Evolutionary conservation across 345 rosid species (phyloP), one percentile per base, ranked within the genome.

Genomic region (Hibiscus mutabilis): DNA sequence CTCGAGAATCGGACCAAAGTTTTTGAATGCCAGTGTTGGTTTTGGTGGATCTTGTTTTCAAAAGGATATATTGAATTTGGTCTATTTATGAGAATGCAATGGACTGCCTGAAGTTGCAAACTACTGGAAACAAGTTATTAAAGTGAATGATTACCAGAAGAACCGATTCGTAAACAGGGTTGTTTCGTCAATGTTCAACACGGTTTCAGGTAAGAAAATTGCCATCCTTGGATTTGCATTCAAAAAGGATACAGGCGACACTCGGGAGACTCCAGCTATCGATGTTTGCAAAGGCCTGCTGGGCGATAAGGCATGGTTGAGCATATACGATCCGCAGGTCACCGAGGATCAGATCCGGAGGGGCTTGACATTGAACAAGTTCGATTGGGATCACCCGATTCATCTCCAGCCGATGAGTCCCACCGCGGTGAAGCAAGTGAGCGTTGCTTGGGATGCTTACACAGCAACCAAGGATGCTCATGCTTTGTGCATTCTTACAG

Each of bases 41-140:
- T 92, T 92, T 29, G 96, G 97, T 0, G 97, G 97, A 22, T 91
- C 96, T 6, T 89, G 96, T 78, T 92, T 92, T 78, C 93, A 88
- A 49, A 89, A 92, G 82, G 96, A 92, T 22, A 92, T 92, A 59
- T 74, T 89, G 13, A 89, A 86, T 67, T 82, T 92, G 66, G 89
- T 88, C 13, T 90, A 89, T 74, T 90, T 92, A 18, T 89, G 93
- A 2, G 96, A 92, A 74, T 89, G 96, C 80, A 88, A 88, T 35
- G 96, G 96, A 52, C 85, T 91, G 4, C 80, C 84, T 0, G 95
- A 91, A 61, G 95, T 86, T 31, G 95, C 97, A 0, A 78, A 85
- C 71, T 89, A 89, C 73, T 91, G 93, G 97, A 86, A 86, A 68
- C 97, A 88, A 74, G 93, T 91, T 58, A 88, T 91, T 29, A 88